These are phyloP conservation scores for Exophiala aquamarina DNA, from an alignment of 2,329 filamentous ascomycete genomes.

Conservation along the genomic window DNA sequence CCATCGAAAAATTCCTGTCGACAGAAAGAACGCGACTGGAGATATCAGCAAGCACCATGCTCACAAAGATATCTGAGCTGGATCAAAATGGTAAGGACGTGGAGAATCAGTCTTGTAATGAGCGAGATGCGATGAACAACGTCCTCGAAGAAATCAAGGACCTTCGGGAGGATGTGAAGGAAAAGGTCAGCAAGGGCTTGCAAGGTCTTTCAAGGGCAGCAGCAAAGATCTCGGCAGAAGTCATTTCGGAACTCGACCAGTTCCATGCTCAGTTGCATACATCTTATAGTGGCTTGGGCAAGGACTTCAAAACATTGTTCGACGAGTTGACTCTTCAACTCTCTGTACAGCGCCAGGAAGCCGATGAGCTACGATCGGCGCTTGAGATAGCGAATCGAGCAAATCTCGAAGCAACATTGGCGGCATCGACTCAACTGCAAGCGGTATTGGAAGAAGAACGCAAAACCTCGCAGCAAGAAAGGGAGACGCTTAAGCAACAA, in stretches of 20 bases:
- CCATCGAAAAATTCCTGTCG: conserved; percentile 75
- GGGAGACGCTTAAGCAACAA: conserved; percentile 70
- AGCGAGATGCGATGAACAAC: conserved; percentile 84
- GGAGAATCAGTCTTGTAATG: conserved; percentile 48
- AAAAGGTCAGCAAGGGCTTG: conserved; percentile 78
- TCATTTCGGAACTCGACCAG: conserved; percentile 78
- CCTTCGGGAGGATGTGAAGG: conserved; percentile 85
- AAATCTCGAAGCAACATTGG: conserved; percentile 67
- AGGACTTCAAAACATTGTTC: conserved; percentile 83
- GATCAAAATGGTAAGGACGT: conserved; percentile 67
- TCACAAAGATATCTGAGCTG: conserved; percentile 68
- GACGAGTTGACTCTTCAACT: conserved; percentile 76
- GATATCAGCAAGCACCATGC: conserved; percentile 67
- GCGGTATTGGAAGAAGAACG: conserved; percentile 75
- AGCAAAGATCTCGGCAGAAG: conserved; percentile 84
- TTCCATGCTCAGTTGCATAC: conserved; percentile 80
- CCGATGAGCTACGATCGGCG: conserved; percentile 69
- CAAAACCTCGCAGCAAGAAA: conserved; percentile 69
- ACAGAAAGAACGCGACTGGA: conserved; percentile 72
- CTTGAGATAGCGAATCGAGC: conserved; percentile 68
- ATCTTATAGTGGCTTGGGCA: conserved; percentile 80
- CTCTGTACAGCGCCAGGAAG: conserved; percentile 73
- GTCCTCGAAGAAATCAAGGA: conserved; percentile 88
- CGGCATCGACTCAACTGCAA: conserved; percentile 66
- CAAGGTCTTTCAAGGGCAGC: conserved; percentile 80